Percentiles rank a stretch among this genome's conserved stretches.
phyloP scores from a whole-genome alignment of 1,284 basidiomycete species.

The Pseudozyma thailandica region DNA sequence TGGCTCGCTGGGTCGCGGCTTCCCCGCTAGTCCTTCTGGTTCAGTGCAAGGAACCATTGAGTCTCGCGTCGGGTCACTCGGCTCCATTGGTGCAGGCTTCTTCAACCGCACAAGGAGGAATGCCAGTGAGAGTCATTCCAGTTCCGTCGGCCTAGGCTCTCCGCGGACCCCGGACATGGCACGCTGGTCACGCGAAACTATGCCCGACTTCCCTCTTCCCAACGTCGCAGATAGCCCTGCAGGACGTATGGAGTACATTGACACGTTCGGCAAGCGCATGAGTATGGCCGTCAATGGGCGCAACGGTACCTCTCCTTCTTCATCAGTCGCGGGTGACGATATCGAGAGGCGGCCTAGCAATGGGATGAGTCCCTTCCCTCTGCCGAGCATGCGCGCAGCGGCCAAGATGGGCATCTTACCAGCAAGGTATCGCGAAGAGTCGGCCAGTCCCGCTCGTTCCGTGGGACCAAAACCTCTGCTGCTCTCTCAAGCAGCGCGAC shows the following conservation, averaged over 20 bases:
- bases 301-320: slow-evolving; percentile 13
- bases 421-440: slow-evolving; percentile 22
- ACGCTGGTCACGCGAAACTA: slow-evolving; percentile 54
- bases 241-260: slow-evolving; percentile 50
- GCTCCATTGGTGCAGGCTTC: slow-evolving; percentile 40
- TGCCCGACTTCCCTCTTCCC: slow-evolving; percentile 61
- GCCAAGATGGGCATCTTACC: slow-evolving; percentile 47
- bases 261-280: slow-evolving; percentile 33
- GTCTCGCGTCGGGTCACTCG: slow-evolving; percentile 31
- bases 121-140: slow-evolving; percentile 23
- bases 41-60: slow-evolving; percentile 5
- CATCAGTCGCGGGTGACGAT: slow-evolving; percentile 35
- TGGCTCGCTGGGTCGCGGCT: slow-evolving; percentile 19
- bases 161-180: slow-evolving; percentile 45
- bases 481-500: slow-evolving; percentile 47
- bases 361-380: slow-evolving; percentile 20
- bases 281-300: slow-evolving; percentile 32
- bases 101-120: slow-evolving; percentile 27
- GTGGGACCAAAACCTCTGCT: slow-evolving; percentile 57
- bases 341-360: slow-evolving; percentile 20
- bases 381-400: slow-evolving; percentile 51
- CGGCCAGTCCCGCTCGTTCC: slow-evolving; percentile 12
- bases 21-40: slow-evolving; percentile 5
- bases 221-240: slow-evolving; percentile 56
- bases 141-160: slow-evolving; percentile 17